These are phyloP conservation scores for Tuber indicum DNA, from an alignment of 495 filamentous ascomycete species.

Conservation along the genomic window DNA sequence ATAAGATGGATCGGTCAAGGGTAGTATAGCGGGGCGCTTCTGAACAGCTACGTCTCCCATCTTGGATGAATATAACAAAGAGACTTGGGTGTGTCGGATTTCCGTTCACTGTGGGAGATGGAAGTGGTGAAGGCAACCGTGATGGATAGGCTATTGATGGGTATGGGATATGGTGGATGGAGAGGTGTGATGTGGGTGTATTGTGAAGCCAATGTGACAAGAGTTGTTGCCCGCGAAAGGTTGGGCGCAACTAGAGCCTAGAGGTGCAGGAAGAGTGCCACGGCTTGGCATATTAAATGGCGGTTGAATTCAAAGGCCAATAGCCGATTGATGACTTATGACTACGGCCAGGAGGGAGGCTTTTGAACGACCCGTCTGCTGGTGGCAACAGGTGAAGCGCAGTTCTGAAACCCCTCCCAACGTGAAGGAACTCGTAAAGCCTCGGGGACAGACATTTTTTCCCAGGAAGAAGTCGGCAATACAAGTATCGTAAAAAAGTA, in stretches of 20 bases:
- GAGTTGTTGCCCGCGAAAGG: not conserved
- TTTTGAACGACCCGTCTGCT: too few relatives aligned
- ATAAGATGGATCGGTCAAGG: conserved; percentile 40
- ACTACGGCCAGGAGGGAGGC: not conserved
- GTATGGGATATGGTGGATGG: not conserved
- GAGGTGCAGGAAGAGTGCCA: not conserved
- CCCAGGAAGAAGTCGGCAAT: not conserved
- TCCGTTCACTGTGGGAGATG: not conserved
- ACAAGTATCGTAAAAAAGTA: not conserved
- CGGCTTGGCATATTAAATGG: not conserved
- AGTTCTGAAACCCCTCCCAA: too few relatives aligned
- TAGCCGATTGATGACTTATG: not conserved
- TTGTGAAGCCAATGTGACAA: not conserved
- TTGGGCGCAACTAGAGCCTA: not conserved
- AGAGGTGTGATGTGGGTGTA: not conserved
- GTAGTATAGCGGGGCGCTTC: conserved; percentile 32
- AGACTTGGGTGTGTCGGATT: not conserved
- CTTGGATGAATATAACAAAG: not conserved
- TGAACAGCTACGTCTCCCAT: conserved; percentile 41
- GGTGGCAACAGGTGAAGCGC: too few relatives aligned
- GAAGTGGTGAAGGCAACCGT: not conserved
- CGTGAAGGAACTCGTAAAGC: too few relatives aligned
- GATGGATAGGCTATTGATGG: not conserved
- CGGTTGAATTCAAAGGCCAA: not conserved
- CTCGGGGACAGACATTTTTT: too few relatives aligned